phyloP scores from a whole-genome alignment of 108 stramenopile genomes.

The Cyclotella kingstonii region DNA sequence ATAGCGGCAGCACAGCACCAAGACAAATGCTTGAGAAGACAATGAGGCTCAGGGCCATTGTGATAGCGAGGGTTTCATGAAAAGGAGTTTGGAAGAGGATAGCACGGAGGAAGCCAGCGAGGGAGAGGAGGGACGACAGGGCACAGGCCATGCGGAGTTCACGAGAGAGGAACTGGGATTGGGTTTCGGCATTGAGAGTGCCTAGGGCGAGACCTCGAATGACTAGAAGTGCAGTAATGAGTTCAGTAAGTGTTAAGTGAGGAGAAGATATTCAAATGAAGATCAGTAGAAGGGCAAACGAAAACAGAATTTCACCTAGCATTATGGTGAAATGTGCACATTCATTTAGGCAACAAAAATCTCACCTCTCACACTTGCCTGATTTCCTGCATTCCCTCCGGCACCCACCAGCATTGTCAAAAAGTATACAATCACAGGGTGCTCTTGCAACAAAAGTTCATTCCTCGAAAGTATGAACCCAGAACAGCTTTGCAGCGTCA shows the following conservation, averaged over 20 bases:
- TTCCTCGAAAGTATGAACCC: slow-evolving; percentile 51
- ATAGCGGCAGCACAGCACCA: slow-evolving; percentile 76
- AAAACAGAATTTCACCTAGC: too few species aligned
- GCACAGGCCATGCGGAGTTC: slow-evolving; percentile 42
- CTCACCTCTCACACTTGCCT: slow-evolving; percentile 45
- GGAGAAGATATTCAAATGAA: too few species aligned
- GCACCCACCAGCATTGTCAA: slow-evolving; percentile 64
- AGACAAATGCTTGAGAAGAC: slow-evolving; percentile 76
- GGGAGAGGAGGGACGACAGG: slow-evolving; percentile 31
- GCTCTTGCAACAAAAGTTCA: slow-evolving; percentile 44
- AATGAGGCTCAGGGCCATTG: slow-evolving; percentile 70
- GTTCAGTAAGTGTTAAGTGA: neutral
- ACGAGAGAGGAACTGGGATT: slow-evolving; percentile 29
- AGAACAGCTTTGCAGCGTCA: slow-evolving; percentile 44
- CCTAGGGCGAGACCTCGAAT: slow-evolving; percentile 59
- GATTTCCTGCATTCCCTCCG: slow-evolving; percentile 59
- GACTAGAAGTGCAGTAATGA: slow-evolving; percentile 4
- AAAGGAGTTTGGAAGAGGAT: slow-evolving; percentile 37
- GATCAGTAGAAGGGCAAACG: too few species aligned
- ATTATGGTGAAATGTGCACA: too few species aligned
- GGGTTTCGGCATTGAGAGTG: slow-evolving; percentile 39
- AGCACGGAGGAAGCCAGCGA: slow-evolving; percentile 49
- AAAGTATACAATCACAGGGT: slow-evolving; percentile 59
- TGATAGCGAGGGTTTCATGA: slow-evolving; percentile 65
- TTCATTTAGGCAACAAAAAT: too few species aligned